Base-by-base conservation (phyloP, 164 flowering plant genomes). In the grape (Vitis vinifera) region DNA sequence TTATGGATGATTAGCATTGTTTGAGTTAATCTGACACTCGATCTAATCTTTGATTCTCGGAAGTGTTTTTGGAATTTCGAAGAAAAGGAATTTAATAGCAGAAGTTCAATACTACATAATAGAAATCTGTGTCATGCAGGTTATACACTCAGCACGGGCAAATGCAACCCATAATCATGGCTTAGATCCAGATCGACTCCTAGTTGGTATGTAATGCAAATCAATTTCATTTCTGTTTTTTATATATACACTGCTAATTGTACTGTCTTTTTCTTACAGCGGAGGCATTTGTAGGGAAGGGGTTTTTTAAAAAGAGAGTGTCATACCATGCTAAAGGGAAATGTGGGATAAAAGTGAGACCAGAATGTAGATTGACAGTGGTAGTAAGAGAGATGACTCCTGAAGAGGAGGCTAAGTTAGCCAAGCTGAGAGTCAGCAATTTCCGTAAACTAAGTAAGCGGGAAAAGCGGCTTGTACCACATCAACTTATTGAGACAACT, bases 151-250 rank as follows among this genome's bases (percentile, higher is more conserved):
- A 12, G 99, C 98, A 51, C 84, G 97, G 66, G 97, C 98, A 74
- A 95, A 95, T 87, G 99, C 99, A 64, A 82, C 91, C 10, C 99
- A 95, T 67, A 95, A 95, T 80, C 89, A 95, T 71, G 97, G 97
- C 30, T 69, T 95, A 71, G 91, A 95, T 78, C 71, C 93, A 19
- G 93, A 93, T n/a, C 93, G 95, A n/a, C 97, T 95, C 65, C 84
- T 95, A 65, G 81, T 93, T 81, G 97, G 99, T 93, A 87, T 81
- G 69, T 65, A 12, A 51, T 48, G n/a, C 16, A 63, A 53, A 15
- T 50, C 16, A 27, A 27, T 3, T 37, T 60, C 1, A 51, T 23
- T 37, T 10, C 15, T 30, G 14, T 5, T 8, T 14, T 44, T 17
- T n/a, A 7, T 30, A 51, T 58, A 5, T 17, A 31, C 27, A 0